Evolutionary conservation across 768 basidiomycete species (phyloP).

Genomic region (Rhizopogon salebrosus): DNA sequence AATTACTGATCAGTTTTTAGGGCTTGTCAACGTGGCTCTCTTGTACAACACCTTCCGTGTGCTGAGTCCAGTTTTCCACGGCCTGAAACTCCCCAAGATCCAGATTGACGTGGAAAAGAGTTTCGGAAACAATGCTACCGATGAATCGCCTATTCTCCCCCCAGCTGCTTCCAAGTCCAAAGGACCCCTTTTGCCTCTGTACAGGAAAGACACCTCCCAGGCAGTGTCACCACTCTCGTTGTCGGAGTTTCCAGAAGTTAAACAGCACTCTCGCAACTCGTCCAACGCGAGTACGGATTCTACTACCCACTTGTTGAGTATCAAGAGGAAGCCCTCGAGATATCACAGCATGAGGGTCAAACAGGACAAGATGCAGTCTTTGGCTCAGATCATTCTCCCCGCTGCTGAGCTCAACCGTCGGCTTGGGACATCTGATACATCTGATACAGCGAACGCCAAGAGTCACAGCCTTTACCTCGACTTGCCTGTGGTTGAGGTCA

Average conservation of each 20-base stretch:
- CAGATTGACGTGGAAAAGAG: conserved; percentile 11
- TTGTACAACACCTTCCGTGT: conserved; percentile 66
- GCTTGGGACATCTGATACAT: neutral
- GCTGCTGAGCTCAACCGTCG: conserved; percentile 10
- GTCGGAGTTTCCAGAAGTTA: neutral
- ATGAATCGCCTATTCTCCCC: conserved; percentile 15
- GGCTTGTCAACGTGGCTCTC: conserved; percentile 59
- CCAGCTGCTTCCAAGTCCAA: conserved; percentile 1
- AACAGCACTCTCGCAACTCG: conserved; percentile 8
- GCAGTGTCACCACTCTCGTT: neutral
- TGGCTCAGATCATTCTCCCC: neutral
- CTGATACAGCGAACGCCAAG: conserved; percentile 7
- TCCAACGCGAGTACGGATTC: conserved; percentile 17
- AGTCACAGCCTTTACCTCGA: conserved; percentile 3
- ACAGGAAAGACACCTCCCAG: neutral
- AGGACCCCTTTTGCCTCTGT: neutral
- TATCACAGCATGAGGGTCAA: conserved; percentile 3
- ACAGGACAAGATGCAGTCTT: neutral
- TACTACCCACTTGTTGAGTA: conserved; percentile 6
- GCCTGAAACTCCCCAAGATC: conserved; percentile 7
- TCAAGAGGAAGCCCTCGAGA: conserved; percentile 7
- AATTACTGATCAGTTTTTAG: conserved; percentile 27
- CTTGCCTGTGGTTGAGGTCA: neutral
- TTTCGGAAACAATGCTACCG: conserved; percentile 20
- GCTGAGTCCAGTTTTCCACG: conserved; percentile 47